Base-by-base conservation (phyloP, 2,329 filamentous ascomycete genomes). In the Phialemoniopsis sp. region DNA sequence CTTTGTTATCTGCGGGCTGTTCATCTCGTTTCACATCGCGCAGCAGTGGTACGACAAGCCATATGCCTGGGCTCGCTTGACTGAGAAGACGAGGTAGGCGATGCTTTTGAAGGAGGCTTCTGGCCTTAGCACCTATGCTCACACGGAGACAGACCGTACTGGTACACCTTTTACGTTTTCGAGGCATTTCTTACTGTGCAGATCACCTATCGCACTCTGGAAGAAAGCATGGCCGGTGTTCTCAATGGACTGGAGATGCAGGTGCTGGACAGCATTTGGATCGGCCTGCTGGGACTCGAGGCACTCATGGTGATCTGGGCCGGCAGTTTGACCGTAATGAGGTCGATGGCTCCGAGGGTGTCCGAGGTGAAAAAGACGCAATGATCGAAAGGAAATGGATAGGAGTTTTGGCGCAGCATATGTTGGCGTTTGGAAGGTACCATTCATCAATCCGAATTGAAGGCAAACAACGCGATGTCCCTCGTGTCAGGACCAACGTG, bases 241-340 rank as follows among this genome's bases (percentile, higher is more conserved):
- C 45, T 55, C 33, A 42, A 49, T 34, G 46, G 45, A 30, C 47
- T 53, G 37, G 55, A 59, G 37, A 46, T 58, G 45, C 40, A 49
- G 35, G 37, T 58, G 19, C 51, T 59, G 17, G 55, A 59, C 46
- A 44, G 44, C 28, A 39, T 59, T 21, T 59, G 56, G 56, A 49
- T 57, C 26, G 43, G 48, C 13, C 42, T 59, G 31, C 39, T 59
- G 13, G 49, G 50, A 16, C 38, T 59, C 4, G 50, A 59, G 43
- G 53, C 51, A 2, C 33, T 57, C 15, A 53, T 59, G 34, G 54
- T 57, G 2, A 38, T 54, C 21, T 26, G 21, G 21, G 21, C 21
- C 21, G 21, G 21, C 13, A 45, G 49, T 8, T 50, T 54, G 10
- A 33, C 14, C 14, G 14, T 33, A 15, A 33, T 33, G 32, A 15